Evolutionary conservation across 768 basidiomycete species (phyloP).

Genomic region (Pholiota microspora): DNA sequence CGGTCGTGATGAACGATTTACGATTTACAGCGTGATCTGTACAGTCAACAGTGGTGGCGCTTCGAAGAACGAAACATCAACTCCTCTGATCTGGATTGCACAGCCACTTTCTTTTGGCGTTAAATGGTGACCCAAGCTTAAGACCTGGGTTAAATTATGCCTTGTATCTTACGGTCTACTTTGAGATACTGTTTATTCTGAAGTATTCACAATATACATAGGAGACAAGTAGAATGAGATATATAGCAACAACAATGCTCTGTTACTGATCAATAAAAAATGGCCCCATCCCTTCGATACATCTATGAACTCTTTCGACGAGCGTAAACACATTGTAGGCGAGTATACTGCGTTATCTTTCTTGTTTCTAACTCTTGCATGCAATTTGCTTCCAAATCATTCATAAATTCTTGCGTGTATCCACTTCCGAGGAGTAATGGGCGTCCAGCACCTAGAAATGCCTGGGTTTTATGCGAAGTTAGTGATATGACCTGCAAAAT

Average conservation of each 20-base stretch:
- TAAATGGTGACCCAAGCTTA: no score
- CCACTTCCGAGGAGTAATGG: conserved; percentile 68
- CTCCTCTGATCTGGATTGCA: neutral
- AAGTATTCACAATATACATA: neutral
- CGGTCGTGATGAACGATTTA: neutral
- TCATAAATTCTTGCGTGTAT: conserved; percentile 48
- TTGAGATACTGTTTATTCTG: neutral
- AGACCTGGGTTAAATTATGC: neutral
- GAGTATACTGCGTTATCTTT: conserved; percentile 46
- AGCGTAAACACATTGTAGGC: conserved; percentile 61
- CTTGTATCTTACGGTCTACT: neutral
- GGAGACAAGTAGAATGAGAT: neutral
- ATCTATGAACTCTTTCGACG: conserved; percentile 33
- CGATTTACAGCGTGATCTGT: no score
- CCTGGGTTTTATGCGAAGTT: conserved; percentile 31
- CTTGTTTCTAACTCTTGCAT: conserved; percentile 50
- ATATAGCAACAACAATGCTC: neutral
- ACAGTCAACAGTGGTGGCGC: no score
- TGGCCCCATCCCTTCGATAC: neutral
- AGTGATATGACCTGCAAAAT: neutral
- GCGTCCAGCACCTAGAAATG: conserved; percentile 64
- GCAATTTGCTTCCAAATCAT: conserved; percentile 51
- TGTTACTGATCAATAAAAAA: no score
- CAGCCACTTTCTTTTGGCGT: no score
- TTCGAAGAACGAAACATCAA: no score